Conservation (phyloP, 768 basidiomycete species). For the Pisolithus sp. region DNA sequence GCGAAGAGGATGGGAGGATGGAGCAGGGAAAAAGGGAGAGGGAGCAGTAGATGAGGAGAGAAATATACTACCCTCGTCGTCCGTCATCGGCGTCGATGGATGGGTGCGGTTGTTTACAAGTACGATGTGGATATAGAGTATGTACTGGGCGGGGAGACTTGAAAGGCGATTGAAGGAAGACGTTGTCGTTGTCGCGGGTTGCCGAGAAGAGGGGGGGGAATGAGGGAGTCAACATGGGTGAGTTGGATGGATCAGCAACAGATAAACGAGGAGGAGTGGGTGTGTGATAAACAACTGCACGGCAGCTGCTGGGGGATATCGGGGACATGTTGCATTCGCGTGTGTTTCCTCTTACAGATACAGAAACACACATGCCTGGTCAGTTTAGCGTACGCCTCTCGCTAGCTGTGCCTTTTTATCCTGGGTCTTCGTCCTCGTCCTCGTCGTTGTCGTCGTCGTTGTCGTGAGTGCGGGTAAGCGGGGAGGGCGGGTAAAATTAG, state of each 20-base stretch:
- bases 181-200: slow-evolving; percentile 34
- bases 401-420: not conserved
- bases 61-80: slow-evolving; percentile 55
- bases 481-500: slow-evolving; percentile 4
- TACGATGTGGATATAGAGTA: slow-evolving; percentile 37
- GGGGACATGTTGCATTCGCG: slow-evolving; percentile 28
- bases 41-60: slow-evolving; percentile 38
- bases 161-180: slow-evolving; percentile 50
- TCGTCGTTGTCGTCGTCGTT: slow-evolving; percentile 14
- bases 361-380: slow-evolving; percentile 15
- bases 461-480: not conserved
- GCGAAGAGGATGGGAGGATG: slow-evolving; percentile 44
- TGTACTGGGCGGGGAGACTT: slow-evolving; percentile 40
- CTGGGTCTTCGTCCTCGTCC: slow-evolving; percentile 5
- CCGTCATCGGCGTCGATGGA: slow-evolving; percentile 43
- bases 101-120: slow-evolving; percentile 23
- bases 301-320: slow-evolving; percentile 26
- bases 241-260: slow-evolving; percentile 36
- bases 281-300: slow-evolving; percentile 26
- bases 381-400: not conserved
- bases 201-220: slow-evolving; percentile 43
- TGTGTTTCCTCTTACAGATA: slow-evolving; percentile 27
- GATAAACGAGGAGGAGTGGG: slow-evolving; percentile 32
- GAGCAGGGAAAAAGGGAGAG: slow-evolving; percentile 38
- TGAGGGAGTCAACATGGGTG: slow-evolving; percentile 61